Conservation (phyloP, 306 rosid genomes). For the Myrica gale region DNA sequence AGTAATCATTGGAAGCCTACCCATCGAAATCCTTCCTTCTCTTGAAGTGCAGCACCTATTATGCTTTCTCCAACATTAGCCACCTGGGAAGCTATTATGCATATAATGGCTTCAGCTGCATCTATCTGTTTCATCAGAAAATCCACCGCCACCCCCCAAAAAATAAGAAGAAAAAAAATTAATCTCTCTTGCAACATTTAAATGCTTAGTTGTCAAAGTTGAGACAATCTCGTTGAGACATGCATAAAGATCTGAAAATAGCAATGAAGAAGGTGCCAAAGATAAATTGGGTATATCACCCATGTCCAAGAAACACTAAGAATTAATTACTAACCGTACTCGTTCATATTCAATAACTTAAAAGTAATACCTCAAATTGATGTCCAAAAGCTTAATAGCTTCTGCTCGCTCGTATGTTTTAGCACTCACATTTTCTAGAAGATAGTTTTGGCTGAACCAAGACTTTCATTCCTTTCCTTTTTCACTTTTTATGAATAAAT, state of each 20-base stretch:
- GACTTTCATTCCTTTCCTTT: not conserved
- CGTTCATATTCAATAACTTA: not conserved
- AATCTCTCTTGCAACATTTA: slow-evolving; percentile 13
- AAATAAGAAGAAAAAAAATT: not conserved
- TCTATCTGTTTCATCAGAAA: slow-evolving; percentile 49
- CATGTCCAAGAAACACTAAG: not conserved
- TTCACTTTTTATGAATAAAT: too few relatives aligned
- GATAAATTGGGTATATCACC: not conserved
- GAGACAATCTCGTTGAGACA: not conserved
- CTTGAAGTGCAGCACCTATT: slow-evolving; percentile 92
- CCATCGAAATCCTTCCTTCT: slow-evolving; percentile 92
- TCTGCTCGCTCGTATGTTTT: not conserved
- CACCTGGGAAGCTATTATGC: slow-evolving; percentile 87
- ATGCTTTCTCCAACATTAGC: slow-evolving; percentile 97
- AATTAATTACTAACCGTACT: not conserved
- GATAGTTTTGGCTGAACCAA: not conserved
- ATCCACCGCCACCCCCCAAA: not conserved
- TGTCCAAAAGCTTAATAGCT: not conserved
- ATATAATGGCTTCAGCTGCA: slow-evolving; percentile 63
- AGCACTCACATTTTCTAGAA: not conserved
- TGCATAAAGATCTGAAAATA: not conserved
- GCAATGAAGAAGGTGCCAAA: not conserved
- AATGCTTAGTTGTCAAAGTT: not conserved
- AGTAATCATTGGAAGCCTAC: slow-evolving; percentile 43
- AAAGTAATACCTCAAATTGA: not conserved